These are phyloP conservation scores for Magnusiomyces paraingens DNA, from an alignment of 1,139 yeast genomes.

Conservation along the genomic window DNA sequence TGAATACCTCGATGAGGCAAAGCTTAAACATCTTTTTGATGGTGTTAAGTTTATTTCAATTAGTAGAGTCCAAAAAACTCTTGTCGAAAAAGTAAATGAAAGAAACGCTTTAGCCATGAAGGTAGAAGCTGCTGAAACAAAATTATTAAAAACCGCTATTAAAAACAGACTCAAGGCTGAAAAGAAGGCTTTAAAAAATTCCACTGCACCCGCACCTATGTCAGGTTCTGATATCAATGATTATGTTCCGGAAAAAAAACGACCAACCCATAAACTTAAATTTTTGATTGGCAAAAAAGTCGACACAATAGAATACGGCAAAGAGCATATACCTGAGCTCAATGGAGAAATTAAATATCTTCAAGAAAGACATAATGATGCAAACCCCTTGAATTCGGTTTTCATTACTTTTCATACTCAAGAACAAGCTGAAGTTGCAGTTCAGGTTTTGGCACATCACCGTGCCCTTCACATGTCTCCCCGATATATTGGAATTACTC, in stretches of 20 bases:
- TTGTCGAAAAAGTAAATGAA: conserved; percentile 51
- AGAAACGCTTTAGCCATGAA: conserved; percentile 56
- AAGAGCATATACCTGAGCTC: conserved; percentile 58
- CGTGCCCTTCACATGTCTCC: conserved; percentile 58
- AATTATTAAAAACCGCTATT: conserved; percentile 53
- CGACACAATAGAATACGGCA: conserved; percentile 68
- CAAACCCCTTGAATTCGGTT: conserved; percentile 49
- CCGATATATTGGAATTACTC: conserved; percentile 61
- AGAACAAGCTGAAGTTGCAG: conserved; percentile 84
- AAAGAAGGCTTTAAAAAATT: conserved; percentile 39
- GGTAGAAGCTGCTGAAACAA: conserved; percentile 65
- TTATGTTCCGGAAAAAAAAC: conserved; percentile 70
- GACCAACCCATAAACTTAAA: conserved; percentile 65
- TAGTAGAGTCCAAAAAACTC: conserved; percentile 57
- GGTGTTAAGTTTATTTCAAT: conserved; percentile 71
- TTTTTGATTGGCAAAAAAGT: conserved; percentile 75
- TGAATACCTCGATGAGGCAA: conserved; percentile 53
- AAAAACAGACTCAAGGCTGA: conserved; percentile 56
- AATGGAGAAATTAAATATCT: conserved; percentile 56
- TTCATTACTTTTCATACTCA: conserved; percentile 84
- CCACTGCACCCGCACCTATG: conserved; percentile 27
- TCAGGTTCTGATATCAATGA: conserved; percentile 49
- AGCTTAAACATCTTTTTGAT: conserved; percentile 53
- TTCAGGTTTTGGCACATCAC: conserved; percentile 65
- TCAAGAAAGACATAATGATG: conserved; percentile 45